Conservation (phyloP, 2,329 filamentous ascomycete genomes). For the Nigrospora osmanthi region DNA sequence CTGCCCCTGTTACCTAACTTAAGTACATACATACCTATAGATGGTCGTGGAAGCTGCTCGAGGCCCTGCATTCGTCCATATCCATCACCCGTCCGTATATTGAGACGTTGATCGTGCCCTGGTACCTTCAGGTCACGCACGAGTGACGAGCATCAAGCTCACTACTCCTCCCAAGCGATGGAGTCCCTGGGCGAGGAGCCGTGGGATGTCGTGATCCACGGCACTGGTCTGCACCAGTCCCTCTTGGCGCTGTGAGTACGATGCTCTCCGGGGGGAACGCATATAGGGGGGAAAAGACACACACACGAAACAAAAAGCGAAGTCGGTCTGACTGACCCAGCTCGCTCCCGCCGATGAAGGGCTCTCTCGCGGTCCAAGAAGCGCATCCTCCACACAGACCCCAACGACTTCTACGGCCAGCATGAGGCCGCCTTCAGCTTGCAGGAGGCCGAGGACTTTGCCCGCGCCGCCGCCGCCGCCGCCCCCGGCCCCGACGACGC, state of each 20-base stretch:
- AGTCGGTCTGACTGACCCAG: conserved; percentile 66
- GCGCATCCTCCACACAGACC: conserved; percentile 84
- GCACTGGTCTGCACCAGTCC: conserved; percentile 72
- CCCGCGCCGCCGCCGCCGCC: conserved; percentile 8
- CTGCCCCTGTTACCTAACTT: too few relatives aligned
- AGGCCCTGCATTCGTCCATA: background rate
- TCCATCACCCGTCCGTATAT: background rate
- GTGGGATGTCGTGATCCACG: conserved; percentile 75
- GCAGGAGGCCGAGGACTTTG: conserved; percentile 74
- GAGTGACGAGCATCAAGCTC: background rate
- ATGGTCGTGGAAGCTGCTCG: too few relatives aligned
- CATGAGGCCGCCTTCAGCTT: conserved; percentile 79
- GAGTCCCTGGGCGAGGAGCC: conserved; percentile 65
- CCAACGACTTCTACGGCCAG: conserved; percentile 82
- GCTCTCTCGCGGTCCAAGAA: conserved; percentile 87
- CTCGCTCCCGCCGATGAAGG: conserved; percentile 46
- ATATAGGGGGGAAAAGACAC: too few relatives aligned
- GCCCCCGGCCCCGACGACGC: background rate
- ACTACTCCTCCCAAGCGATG: conserved; percentile 37
- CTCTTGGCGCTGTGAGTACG: conserved; percentile 65
- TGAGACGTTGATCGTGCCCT: conserved; percentile 1
- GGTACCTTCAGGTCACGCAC: conserved; percentile 3
- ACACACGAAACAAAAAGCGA: conserved; percentile 13
- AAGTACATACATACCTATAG: too few relatives aligned
- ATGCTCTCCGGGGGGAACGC: conserved; percentile 8